A percentile compares a stretch with the other conserved stretches of the same genome.
Conservation (phyloP, 805 yeast species). For the Blastobotrys americana region DNA sequence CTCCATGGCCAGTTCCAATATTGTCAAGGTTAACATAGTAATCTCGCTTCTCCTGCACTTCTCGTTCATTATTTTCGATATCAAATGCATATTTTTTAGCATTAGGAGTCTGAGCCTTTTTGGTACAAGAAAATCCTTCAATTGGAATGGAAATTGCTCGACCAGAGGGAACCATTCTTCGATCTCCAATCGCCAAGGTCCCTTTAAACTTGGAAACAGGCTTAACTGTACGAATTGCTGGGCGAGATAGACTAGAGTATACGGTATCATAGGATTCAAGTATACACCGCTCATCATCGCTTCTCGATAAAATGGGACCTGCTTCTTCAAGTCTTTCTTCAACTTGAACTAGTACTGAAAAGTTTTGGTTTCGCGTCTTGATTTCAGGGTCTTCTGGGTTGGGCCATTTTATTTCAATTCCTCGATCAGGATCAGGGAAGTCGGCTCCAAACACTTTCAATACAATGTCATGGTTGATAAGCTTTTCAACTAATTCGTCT, state of each 20-base stretch:
- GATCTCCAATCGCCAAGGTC: conserved; percentile 40
- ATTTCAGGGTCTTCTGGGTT: background rate
- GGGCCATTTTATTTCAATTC: background rate
- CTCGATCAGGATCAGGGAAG: conserved; percentile 10
- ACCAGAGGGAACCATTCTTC: conserved; percentile 26
- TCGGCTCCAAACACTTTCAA: conserved; percentile 17
- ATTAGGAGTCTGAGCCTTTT: conserved; percentile 11
- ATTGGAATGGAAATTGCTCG: conserved; percentile 22
- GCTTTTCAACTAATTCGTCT: conserved; percentile 5
- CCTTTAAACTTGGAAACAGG: conserved; percentile 46
- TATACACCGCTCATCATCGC: conserved; percentile 5
- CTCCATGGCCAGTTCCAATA: conserved; percentile 1
- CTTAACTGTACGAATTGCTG: conserved; percentile 34
- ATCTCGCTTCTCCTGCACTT: conserved; percentile 11
- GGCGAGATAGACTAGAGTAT: conserved; percentile 9
- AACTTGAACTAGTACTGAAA: background rate
- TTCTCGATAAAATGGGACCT: background rate
- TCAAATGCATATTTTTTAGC: conserved; percentile 3
- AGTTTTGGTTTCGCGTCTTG: background rate
- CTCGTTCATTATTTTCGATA: conserved; percentile 1
- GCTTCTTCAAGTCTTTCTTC: background rate
- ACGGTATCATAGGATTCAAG: conserved; percentile 16
- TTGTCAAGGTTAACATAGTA: conserved; percentile 15
- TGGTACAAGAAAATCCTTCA: conserved; percentile 17
- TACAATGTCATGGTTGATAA: conserved; percentile 11